Conservation (phyloP, 495 filamentous ascomycete genomes). For the Patellaria atrata region DNA sequence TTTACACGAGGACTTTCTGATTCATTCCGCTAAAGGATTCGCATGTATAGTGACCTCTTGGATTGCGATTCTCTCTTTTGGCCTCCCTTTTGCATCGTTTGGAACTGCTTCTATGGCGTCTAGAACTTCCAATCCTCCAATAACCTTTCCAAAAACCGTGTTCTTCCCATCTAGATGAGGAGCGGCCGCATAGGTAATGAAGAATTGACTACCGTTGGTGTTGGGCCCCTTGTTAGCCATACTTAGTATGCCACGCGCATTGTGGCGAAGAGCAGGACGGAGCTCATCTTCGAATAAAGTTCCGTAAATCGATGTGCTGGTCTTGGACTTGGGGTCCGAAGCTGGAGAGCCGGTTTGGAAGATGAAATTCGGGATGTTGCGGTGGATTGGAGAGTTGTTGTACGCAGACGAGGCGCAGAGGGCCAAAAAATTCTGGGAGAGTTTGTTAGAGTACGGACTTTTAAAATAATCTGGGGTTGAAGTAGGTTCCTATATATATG, state of each 20-base stretch:
- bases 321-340: constrained; percentile 45
- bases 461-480: too few species aligned
- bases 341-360: constrained; percentile 76
- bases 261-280: constrained; percentile 67
- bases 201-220: constrained; percentile 94
- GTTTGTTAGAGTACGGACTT: constrained; percentile 5
- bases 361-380: constrained; percentile 78
- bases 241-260: constrained; percentile 70
- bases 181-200: constrained; percentile 70
- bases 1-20: too few species aligned
- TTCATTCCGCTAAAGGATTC: constrained; percentile 72
- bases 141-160: constrained; percentile 80
- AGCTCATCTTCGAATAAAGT: constrained; percentile 83
- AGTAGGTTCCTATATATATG: too few species aligned
- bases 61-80: constrained; percentile 55
- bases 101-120: constrained; percentile 61
- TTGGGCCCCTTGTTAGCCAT: constrained; percentile 82
- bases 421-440: constrained; percentile 77
- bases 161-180: constrained; percentile 91
- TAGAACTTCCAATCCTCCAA: constrained; percentile 49
- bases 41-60: constrained; percentile 77
- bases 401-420: constrained; percentile 85
- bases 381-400: constrained; percentile 79
- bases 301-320: constrained; percentile 73
- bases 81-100: constrained; percentile 84